These are phyloP conservation scores for Amanita thiersii DNA, from an alignment of 768 basidiomycete genomes.

Conservation along the genomic window DNA sequence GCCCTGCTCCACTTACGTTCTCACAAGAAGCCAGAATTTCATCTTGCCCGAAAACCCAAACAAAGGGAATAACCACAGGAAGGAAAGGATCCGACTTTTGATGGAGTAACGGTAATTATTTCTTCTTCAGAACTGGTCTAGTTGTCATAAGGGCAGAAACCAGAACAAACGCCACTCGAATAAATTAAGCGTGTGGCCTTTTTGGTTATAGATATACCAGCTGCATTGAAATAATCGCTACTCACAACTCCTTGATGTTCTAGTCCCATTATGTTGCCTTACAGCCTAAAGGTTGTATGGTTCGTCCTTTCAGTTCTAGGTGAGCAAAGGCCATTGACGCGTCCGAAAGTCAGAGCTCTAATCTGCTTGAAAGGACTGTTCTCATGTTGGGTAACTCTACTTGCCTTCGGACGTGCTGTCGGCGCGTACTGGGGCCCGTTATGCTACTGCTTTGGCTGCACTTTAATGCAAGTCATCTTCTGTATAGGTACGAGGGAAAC, in stretches of 20 bases:
- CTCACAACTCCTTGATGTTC: not conserved
- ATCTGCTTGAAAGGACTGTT: conserved; percentile 31
- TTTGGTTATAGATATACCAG: no score
- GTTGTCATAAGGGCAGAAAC: no score
- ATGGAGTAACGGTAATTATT: no score
- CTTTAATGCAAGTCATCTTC: conserved; percentile 46
- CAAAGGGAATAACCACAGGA: no score
- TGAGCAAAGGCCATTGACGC: conserved; percentile 16
- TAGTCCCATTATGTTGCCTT: conserved; percentile 37
- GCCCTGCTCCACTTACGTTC: no score
- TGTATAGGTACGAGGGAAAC: conserved; percentile 43
- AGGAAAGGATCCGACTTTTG: no score
- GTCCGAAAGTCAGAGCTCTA: not conserved
- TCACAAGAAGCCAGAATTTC: no score
- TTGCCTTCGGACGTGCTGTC: conserved; percentile 34
- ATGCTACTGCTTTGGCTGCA: conserved; percentile 40
- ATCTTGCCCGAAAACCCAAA: no score
- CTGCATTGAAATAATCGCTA: no score
- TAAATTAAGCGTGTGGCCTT: no score
- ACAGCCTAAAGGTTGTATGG: conserved; percentile 49
- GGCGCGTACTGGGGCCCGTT: conserved; percentile 40
- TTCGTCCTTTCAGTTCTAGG: conserved; percentile 49
- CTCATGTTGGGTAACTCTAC: conserved; percentile 40
- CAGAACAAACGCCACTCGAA: no score
- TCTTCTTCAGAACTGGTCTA: no score